Conservation (phyloP, 1,284 basidiomycete species). For the Irpex sp. region DNA sequence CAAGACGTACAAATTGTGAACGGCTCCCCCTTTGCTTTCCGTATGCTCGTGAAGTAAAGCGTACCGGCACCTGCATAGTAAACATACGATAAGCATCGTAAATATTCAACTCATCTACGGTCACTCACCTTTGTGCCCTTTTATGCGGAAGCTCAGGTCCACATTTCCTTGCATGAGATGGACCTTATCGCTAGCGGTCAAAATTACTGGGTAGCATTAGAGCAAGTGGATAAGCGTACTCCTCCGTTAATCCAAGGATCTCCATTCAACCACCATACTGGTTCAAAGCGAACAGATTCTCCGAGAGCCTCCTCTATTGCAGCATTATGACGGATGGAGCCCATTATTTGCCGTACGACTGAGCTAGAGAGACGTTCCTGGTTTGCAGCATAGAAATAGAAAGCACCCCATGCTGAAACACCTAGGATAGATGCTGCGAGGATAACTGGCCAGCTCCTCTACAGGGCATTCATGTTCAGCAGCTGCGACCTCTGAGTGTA, state of each 20-base stretch:
- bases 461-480: neutral
- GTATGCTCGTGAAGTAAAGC: constrained; percentile 76
- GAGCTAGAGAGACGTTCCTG: constrained; percentile 77
- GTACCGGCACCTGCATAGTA: constrained; percentile 56
- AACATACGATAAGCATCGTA: neutral
- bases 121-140: constrained; percentile 59
- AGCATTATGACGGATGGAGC: constrained; percentile 49
- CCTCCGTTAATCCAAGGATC: constrained; percentile 68
- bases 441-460: constrained; percentile 60
- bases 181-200: constrained; percentile 39
- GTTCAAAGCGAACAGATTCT: constrained; percentile 65
- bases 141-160: constrained; percentile 71
- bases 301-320: constrained; percentile 54
- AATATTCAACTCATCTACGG: neutral
- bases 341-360: constrained; percentile 62
- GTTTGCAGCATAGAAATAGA: constrained; percentile 68
- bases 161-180: constrained; percentile 72
- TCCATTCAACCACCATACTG: constrained; percentile 75
- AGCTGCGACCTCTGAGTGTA: neutral
- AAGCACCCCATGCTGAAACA: constrained; percentile 60
- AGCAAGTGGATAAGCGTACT: constrained; percentile 37
- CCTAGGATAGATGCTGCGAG: constrained; percentile 49
- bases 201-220: neutral
- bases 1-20: constrained; percentile 61
- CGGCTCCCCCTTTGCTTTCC: constrained; percentile 68